Percentiles rank a stretch among this genome's conserved stretches.
phyloP scores from a whole-genome alignment of 495 filamentous ascomycete genomes.

The Hypoxylon trugodes region DNA sequence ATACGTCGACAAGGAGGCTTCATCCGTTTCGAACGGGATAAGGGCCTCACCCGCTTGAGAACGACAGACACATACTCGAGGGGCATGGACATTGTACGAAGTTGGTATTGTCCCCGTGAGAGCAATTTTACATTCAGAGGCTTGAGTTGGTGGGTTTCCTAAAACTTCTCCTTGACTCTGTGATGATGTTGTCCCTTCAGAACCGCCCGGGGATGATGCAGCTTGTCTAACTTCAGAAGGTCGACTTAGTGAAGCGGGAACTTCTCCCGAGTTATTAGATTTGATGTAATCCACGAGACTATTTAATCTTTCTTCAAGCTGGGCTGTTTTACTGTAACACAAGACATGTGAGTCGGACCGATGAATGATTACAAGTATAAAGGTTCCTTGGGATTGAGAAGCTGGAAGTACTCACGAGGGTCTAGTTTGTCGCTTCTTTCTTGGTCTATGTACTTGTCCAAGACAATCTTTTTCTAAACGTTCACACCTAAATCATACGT shows the following conservation, averaged over 20 bases:
- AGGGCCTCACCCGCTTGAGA: constrained; percentile 26
- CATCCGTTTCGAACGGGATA: constrained; percentile 41
- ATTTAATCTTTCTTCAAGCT: constrained; percentile 47
- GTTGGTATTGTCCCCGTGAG: constrained; percentile 17
- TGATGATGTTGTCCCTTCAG: not conserved
- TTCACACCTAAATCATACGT: constrained; percentile 44
- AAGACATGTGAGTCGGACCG: not conserved
- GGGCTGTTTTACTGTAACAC: constrained; percentile 41
- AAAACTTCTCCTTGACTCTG: not conserved
- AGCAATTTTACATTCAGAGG: not conserved
- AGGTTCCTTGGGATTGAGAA: not conserved
- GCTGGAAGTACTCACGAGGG: constrained; percentile 45
- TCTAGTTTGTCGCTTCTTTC: constrained; percentile 47
- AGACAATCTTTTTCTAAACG: constrained; percentile 47
- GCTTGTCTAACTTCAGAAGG: not conserved
- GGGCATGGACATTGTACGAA: constrained; percentile 42
- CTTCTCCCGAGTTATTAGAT: constrained; percentile 37
- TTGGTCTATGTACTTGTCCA: constrained; percentile 43
- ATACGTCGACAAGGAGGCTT: constrained; percentile 48
- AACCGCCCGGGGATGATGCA: not conserved
- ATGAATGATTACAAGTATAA: not conserved
- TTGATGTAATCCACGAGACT: constrained; percentile 45
- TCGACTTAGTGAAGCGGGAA: constrained; percentile 12
- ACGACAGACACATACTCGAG: constrained; percentile 40
- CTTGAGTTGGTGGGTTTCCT: not conserved